Evolutionary conservation across 1,284 basidiomycete species (phyloP), one percentile per base, ranked within the genome.

Genomic region (Singerocomus inundabilis): DNA sequence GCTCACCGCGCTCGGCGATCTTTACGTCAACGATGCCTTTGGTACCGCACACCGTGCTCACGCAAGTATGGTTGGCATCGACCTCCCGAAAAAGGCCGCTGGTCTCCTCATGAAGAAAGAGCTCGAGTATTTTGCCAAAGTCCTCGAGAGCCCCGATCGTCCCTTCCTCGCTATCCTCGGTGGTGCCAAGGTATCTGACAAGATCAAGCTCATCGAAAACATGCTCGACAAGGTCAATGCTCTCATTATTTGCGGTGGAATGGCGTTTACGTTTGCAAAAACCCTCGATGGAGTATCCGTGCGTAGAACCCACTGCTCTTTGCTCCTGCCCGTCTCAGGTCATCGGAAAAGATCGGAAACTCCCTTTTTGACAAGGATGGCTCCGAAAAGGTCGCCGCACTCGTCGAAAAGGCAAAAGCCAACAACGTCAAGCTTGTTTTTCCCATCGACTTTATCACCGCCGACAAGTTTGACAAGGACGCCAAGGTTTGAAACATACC

Each of bases 201-300:
- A 99, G 79, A 98, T 99, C 63, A 92, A 95, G 72, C 79, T 99
- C 53, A 99, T 99, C 68, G 96, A 99, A 67, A 98, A 98, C 78
- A 91, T 99, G 91, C 81, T 99, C 57, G 95, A 98, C 79, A 97
- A 98, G 84, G 91, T 99, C 72, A 80, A 99, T 77, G 91, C 89
- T 46, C 77, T 99, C 59, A 98, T 99, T 73, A 92, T 99, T 63
- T 92, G 93, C 62, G 97, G 97, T 68, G 96, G 96, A 41, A 99
- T 99, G 96, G 92, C 93, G 42, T 99, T 98, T 76, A 99, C 96
- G 55, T 99, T 99, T 81, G 96, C 97, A 76, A 99, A 98, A 80
- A 90, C 86, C 7, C 79, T 98, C 47, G 80, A 98, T 55, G 80
- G 83, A 58, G 81, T 96, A 52, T 65, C 84, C 42, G 90, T 90